These are phyloP conservation scores for Spongispora temasekensis DNA, from an alignment of 1,284 basidiomycete genomes.

Conservation along the genomic window DNA sequence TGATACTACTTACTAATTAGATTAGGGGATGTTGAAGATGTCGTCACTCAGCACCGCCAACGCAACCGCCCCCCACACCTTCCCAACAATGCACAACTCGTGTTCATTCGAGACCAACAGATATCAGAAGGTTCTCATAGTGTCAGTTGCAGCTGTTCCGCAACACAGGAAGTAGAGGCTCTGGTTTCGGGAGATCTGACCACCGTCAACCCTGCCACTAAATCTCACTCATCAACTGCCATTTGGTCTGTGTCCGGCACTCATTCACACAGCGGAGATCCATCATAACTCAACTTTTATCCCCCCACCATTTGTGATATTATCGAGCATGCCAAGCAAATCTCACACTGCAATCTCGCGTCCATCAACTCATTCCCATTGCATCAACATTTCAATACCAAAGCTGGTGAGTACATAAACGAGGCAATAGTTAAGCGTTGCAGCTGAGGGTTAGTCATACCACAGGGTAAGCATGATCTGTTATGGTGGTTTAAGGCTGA, in stretches of 20 bases:
- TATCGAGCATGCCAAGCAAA: neutral
- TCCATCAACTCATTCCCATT: neutral
- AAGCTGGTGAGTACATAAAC: neutral
- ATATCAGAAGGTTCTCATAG: neutral
- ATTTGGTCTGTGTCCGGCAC: neutral
- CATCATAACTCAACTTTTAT: neutral
- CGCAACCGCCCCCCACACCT: neutral
- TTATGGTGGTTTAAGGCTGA: neutral
- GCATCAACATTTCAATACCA: neutral
- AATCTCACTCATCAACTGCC: neutral
- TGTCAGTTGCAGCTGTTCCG: neutral
- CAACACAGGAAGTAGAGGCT: neutral
- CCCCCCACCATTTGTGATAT: neutral
- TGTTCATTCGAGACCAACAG: neutral
- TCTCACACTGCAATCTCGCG: neutral
- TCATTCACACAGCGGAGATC: neutral
- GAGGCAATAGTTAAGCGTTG: neutral
- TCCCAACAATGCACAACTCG: neutral
- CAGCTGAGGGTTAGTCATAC: neutral
- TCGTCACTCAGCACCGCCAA: neutral
- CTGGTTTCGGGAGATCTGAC: too few species aligned
- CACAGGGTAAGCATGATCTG: neutral
- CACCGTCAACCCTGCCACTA: neutral
- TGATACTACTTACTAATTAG: too few species aligned
- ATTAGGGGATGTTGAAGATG: neutral